phyloP scores from a whole-genome alignment of 2,329 filamentous ascomycete genomes.

The Diaporthe sp. region DNA sequence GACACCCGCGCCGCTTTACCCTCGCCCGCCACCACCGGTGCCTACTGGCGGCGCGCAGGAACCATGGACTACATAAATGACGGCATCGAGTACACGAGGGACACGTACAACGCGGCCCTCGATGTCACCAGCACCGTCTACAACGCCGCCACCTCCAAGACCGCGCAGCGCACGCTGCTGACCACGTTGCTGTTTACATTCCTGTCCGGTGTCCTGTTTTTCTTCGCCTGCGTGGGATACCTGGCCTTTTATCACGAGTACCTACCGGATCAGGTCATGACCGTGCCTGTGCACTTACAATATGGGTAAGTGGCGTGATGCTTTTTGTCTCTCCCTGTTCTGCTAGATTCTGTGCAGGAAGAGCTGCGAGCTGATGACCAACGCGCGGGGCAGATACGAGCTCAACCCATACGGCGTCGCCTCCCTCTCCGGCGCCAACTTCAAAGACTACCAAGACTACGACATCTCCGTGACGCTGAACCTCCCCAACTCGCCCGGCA shows the following conservation, averaged over 20 bases:
- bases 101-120: conserved; percentile 31
- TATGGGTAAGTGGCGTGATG: conserved; percentile 60
- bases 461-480: conserved; percentile 81
- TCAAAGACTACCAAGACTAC: conserved; percentile 82
- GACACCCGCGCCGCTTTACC: background rate
- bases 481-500: conserved; percentile 81
- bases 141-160: conserved; percentile 58
- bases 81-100: background rate
- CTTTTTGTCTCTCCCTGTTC: background rate
- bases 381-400: conserved; percentile 50
- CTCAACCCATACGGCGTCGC: conserved; percentile 64
- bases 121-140: conserved; percentile 45
- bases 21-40: background rate
- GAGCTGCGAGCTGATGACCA: background rate
- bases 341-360: too few species aligned
- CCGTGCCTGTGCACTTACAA: conserved; percentile 65
- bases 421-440: conserved; percentile 56
- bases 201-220: conserved; percentile 56
- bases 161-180: conserved; percentile 60
- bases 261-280: conserved; percentile 64
- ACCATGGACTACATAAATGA: conserved; percentile 30
- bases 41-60: conserved; percentile 10
- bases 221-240: conserved; percentile 60
- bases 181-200: conserved; percentile 57
- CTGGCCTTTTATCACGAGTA: conserved; percentile 66